Base-by-base conservation (phyloP, 768 basidiomycete genomes). In the Rickenella mellea region DNA sequence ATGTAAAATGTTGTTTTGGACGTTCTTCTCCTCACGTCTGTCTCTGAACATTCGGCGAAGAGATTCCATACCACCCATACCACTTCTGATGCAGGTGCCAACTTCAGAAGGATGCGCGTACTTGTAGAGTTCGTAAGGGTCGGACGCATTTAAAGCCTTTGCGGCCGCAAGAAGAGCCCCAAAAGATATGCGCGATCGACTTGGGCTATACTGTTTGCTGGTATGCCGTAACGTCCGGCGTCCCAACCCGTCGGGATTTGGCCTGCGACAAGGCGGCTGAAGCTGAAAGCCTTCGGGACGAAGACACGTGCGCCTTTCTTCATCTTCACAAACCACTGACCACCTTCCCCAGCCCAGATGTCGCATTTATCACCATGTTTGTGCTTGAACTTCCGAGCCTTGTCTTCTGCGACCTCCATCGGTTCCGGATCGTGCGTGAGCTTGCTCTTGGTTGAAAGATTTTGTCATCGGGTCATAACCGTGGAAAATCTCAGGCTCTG, bases 401-500 rank as follows among this genome's bases (percentile, higher is more conserved):
- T 94, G 24, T 77, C 76, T 42, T 89, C 80, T 11, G 89, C 74
- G 24, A 93, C 86, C 64, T 99, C 96, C 45, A 99, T 81, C 2
- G 96, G 82, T 62, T 99, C 96, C 32, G 98, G 74, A 56, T 99
- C 94, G 57, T 98, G 96, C 49, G 83, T 81, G 40, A 99, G 82
- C 62, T 98, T 89, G 51, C 61, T 98, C 96, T 60, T 98, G 96
- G 59, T 93, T 80, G 76, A 97, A 97, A 47, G 87, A 71, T 68
- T 99, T 99, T 70, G 88, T 91, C 65, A 86, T 89, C 20, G 96
- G 96, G 58, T 99, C 87, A 59, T 98, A 99, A 26, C 96, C 96
- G 43, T 83, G 84, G 87, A 96, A 94, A 26, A 96, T 74, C 52
- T 99, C 94, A 22, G 96, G 96, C 64, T 98, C 94, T 96, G 60